Evolutionary conservation across 2,329 filamentous ascomycete species (phyloP).

Genomic region (Colletotrichum liriopes): DNA sequence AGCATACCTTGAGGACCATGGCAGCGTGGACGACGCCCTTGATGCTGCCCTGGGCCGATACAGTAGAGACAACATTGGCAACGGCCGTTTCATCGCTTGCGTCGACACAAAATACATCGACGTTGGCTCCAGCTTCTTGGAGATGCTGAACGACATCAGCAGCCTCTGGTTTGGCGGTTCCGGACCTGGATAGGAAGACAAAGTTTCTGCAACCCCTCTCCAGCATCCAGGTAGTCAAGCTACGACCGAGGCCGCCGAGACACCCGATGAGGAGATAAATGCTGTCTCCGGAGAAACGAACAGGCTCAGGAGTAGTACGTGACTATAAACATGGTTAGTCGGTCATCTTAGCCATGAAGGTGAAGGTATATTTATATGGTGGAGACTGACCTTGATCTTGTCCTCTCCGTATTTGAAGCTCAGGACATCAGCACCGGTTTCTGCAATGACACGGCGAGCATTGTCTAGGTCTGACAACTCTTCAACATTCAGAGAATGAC

Average conservation of each 20-base stretch:
- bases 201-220: conserved; percentile 49
- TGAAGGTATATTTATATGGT: background rate
- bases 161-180: conserved; percentile 46
- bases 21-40: conserved; percentile 54
- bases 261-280: conserved; percentile 45
- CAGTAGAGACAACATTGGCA: conserved; percentile 14
- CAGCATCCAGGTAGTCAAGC: conserved; percentile 52
- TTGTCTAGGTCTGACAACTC: background rate
- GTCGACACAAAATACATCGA: conserved; percentile 46
- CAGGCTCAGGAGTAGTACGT: background rate
- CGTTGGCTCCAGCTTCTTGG: conserved; percentile 43
- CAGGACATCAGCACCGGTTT: background rate
- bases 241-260: conserved; percentile 52
- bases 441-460: background rate
- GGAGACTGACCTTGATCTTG: background rate
- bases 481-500: background rate
- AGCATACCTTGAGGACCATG: conserved; percentile 50
- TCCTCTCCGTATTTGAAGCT: background rate
- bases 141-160: conserved; percentile 44
- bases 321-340: background rate
- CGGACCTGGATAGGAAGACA: conserved; percentile 51
- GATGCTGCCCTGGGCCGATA: conserved; percentile 37
- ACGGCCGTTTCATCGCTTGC: conserved; percentile 8
- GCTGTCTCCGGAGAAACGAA: conserved; percentile 37
- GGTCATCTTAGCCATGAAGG: background rate